Base-by-base conservation (phyloP, 2,329 filamentous ascomycete species). In the Sphaerulina musiva region DNA sequence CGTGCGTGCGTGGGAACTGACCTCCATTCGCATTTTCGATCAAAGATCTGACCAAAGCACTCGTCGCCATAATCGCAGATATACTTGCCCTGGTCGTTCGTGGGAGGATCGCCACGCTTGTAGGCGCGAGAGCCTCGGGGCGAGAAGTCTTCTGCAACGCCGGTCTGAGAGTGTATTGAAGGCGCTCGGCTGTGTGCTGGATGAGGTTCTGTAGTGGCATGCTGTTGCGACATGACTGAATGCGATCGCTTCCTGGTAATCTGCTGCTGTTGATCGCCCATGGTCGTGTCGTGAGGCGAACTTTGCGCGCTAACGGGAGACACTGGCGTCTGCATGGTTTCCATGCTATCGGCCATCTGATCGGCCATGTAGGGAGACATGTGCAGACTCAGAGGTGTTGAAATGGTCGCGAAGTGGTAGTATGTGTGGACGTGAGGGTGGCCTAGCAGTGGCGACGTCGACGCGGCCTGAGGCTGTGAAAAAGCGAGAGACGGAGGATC, bases 1-100 rank as follows among this genome's bases (percentile, higher is more conserved):
- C 9, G 53, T n/a, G 31, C 53, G 31, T 44, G 51, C 7, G 48
- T 14, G 7, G 5, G 8, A 11, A 80, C 87, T 81, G 76, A 93
- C 89, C 86, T 95, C 89, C 89, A 96, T 74, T 95, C 91, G 74
- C 91, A 95, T 62, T 89, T 92, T 59, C 90, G 82, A 51, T 81
- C 79, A 68, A 95, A 97, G 10, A 79, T 80, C 4, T 84, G 78
- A 49, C 85, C 81, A 10, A 75, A 78, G 65, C 91, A 96, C 43
- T 85, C 83, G 0, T 78, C 72, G 61, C 83, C 81, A 12, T 71
- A 69, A 53, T 81, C 82, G 71, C 92, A 96, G 53, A 84, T 79
- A 64, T 85, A 93, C 66, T 88, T 85, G n/a, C 87, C 87, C 23
- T 87, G 79, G 1, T 75, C 68, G 61, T 89, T 89, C 70, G 76